Base-by-base conservation (phyloP, 345 rosid species). In the Hibiscus mutabilis region DNA sequence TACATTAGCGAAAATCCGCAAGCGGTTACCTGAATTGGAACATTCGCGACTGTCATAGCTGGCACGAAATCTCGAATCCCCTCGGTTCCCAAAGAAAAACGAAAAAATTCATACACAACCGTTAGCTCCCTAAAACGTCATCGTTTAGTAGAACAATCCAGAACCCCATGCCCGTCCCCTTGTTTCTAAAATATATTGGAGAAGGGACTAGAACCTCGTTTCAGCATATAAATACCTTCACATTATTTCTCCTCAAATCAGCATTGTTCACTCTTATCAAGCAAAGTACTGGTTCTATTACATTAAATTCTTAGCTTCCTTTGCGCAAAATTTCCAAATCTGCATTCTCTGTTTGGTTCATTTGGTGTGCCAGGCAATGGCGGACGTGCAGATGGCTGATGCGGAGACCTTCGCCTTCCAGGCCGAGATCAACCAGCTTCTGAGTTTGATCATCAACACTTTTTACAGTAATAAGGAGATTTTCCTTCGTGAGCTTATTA, bases 381-480 rank as follows among this genome's bases (percentile, higher is more conserved):
- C 88, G 64, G 91, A 92, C 16, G 86, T 84, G 5, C 86, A 85
- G 66, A 87, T 91, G 91, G 94, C 84, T 16, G 97, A 89, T 1
- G 87, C 84, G 0, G 98, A 93, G 88, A 91, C 97, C 25, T 93
- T 93, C 37, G 97, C 98, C 0, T 92, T 92, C 76, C 98, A 92
- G 67, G 98, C 98, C 0, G 95, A 92, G 86, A 92, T 92, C 70
- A 92, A 92, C 81, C 96, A 92, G 85, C 88, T 90, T 22, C 70
- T 89, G 44, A 86, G 93, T 74, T 77, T 90, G 83, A 92, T 92
- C 78, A 92, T 92, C 83, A 92, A 92, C 61, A 92, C 97, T 55
- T 92, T 92, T 81, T 89, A 92, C 82, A 91, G 96, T 84, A 93
- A 93, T 87, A 93, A 91, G 63, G 97, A 89, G 86, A 93, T 93